These are phyloP conservation scores for Raphanus sativus DNA, from an alignment of 345 rosid species.

Conservation along the genomic window DNA sequence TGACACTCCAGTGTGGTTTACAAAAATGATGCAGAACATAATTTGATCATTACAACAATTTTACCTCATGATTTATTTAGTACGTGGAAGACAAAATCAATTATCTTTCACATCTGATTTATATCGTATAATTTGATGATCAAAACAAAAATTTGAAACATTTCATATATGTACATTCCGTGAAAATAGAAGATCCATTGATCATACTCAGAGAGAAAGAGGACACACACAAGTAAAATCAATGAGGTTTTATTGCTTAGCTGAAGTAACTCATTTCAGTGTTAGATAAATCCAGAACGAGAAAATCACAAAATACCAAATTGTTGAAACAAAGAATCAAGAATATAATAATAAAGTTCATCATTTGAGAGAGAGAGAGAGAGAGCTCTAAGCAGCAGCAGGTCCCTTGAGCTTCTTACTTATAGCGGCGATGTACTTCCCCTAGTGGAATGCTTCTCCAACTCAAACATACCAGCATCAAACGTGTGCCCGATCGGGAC, in stretches of 20 bases:
- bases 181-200: background rate
- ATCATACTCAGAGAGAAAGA: background rate
- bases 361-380: conserved; percentile 9
- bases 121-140: background rate
- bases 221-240: background rate
- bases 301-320: background rate
- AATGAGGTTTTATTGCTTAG: conserved; percentile 8
- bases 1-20: background rate
- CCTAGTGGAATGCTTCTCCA: conserved; percentile 97
- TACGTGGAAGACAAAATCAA: background rate
- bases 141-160: background rate
- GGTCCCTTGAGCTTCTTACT: conserved; percentile 80
- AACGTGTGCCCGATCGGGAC: conserved; percentile 91
- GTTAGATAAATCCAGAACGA: background rate
- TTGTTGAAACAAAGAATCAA: conserved; percentile 22
- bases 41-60: background rate
- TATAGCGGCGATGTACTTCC: conserved; percentile 79
- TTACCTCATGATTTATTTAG: background rate
- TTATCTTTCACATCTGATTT: background rate
- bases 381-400: conserved; percentile 39
- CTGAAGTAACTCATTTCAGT: conserved; percentile 11
- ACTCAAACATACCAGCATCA: conserved; percentile 95
- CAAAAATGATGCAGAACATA: background rate
- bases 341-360: background rate
- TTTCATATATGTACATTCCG: background rate